Conservation (phyloP, 1,139 yeast species). For the Yamadazyma blattariae region DNA sequence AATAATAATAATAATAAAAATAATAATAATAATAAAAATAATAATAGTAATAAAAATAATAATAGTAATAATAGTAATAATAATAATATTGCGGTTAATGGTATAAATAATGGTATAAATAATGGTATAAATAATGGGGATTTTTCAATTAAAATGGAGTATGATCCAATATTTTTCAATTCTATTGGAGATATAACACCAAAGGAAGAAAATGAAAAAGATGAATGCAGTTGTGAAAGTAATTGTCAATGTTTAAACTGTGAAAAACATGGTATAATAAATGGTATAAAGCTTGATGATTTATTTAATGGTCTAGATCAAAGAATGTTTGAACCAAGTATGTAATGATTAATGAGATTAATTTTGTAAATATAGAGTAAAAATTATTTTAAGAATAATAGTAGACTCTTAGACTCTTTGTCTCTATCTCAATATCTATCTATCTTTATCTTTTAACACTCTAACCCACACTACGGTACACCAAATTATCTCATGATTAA, state of each 20-base stretch:
- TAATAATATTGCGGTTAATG: not conserved
- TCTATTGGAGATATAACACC: not conserved
- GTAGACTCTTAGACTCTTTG: not conserved
- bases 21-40: not conserved
- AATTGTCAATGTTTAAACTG: slow-evolving; percentile 53
- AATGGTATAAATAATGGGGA: not conserved
- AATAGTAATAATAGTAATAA: not conserved
- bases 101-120: not conserved
- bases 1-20: not conserved
- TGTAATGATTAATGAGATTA: slow-evolving; percentile 1
- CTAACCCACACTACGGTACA: too few species aligned
- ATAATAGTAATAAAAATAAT: not conserved
- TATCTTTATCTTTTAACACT: too few species aligned
- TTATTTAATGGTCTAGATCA: slow-evolving; percentile 14
- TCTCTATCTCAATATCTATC: too few species aligned
- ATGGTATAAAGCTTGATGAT: slow-evolving; percentile 49
- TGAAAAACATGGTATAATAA: slow-evolving; percentile 52
- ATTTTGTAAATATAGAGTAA: not conserved
- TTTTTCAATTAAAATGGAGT: too few species aligned
- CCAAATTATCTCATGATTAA: too few species aligned
- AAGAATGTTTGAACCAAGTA: not conserved
- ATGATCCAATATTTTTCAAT: too few species aligned
- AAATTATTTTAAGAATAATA: not conserved
- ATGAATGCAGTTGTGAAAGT: slow-evolving; percentile 42
- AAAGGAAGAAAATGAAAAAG: not conserved